Base-by-base conservation (phyloP, 73 alveolate genomes). In the Paramecium octaurelia region DNA sequence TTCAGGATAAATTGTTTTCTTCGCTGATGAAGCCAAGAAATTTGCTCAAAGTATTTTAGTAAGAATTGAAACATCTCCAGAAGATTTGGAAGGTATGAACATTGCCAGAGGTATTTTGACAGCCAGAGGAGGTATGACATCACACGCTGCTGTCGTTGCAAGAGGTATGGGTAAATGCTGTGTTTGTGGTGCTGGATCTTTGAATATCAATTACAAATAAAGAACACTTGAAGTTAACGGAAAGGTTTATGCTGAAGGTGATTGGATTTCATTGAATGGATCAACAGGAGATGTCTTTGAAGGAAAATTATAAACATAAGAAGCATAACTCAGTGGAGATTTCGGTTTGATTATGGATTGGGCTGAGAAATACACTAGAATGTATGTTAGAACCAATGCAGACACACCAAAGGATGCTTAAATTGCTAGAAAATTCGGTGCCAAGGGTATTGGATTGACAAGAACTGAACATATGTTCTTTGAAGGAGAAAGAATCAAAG, bases 81-180 rank as follows among this genome's bases (percentile, higher is more conserved):
- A 95, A 35, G 98, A 95, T 92, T 91, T 95, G 86, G 94, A 89
- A 64, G 97, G 97, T 35, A 93, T 93, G 97, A 93, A 89, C 69
- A 94, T 92, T 34, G 95, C 97, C 31, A 92, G 92, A 89, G 97
- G 97, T 16, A 94, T 95, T 24, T 93, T 95, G 58, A 95, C 98
- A 71, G 87, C 89, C 1, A 29, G 95, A 46, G 98, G 98, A 35
- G 98, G 98, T 92, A 93, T 93, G 95, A 95, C 98, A 4, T 93
- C 97, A 76, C 98, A 95, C 40, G 98, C 98, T n/a, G 98, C 98
- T 2, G 98, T 95, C 71, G 98, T 95, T 4, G 98, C 98, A 0
- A 94, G 98, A 50, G 96, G 98, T 21, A 90, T 95, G 97, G 98
- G 98, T 9, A 94, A 94, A 38, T 96, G 97, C 6, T 93, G 98